Evolutionary conservation across 2,329 filamentous ascomycete species (phyloP).

Genomic region (Zymoseptoria pseudotritici): DNA sequence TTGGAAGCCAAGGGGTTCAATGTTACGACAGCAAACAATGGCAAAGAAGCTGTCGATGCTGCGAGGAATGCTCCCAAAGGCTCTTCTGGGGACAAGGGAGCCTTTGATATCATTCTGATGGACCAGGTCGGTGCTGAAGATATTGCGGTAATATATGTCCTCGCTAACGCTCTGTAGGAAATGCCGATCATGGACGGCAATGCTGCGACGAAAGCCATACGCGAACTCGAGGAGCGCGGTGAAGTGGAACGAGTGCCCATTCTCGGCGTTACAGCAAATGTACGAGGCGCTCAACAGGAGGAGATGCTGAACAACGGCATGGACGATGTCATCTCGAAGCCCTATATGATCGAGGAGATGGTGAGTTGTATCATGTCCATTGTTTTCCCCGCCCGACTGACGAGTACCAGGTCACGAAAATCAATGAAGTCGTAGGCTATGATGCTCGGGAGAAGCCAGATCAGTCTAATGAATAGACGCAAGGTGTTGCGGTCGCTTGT

Average conservation of each 20-base stretch:
- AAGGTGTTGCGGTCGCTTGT: neutral
- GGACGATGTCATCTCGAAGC: slow-evolving; percentile 28
- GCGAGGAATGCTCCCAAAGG: slow-evolving; percentile 15
- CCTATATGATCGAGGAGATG: slow-evolving; percentile 29
- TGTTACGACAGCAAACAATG: slow-evolving; percentile 28
- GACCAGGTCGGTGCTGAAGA: slow-evolving; percentile 19
- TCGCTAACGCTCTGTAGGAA: neutral
- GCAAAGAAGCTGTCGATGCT: slow-evolving; percentile 26
- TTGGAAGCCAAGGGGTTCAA: slow-evolving; percentile 22
- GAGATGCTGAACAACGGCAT: slow-evolving; percentile 28
- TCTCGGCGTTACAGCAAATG: slow-evolving; percentile 30
- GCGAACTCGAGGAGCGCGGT: slow-evolving; percentile 19
- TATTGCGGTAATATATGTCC: neutral
- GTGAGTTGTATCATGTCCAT: slow-evolving; percentile 10
- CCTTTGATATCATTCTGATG: slow-evolving; percentile 28
- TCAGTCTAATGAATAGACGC: neutral
- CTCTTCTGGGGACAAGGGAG: slow-evolving; percentile 9
- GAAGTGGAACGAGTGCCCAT: slow-evolving; percentile 21
- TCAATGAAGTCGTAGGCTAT: neutral
- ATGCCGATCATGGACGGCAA: slow-evolving; percentile 31
- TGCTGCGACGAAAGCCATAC: slow-evolving; percentile 22
- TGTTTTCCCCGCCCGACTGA: neutral
- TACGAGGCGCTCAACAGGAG: slow-evolving; percentile 26
- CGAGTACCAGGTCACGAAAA: neutral
- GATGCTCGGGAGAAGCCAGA: neutral